Percentiles rank a stretch among this genome's conserved stretches.
Evolutionary conservation across 345 rosid genomes (phyloP).

Genomic region (Raphanus raphanistrum): DNA sequence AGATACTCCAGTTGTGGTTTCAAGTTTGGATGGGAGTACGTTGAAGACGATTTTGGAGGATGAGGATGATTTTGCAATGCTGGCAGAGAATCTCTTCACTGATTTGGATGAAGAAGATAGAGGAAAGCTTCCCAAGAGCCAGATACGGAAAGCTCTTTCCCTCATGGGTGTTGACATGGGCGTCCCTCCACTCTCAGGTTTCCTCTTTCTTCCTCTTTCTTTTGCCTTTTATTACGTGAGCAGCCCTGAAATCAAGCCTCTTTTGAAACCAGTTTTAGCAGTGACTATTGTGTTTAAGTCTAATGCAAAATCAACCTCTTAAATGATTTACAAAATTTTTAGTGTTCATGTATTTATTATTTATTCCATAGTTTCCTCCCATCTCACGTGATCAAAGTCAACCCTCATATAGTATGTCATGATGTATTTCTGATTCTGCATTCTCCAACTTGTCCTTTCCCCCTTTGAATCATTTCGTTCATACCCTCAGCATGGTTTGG

Average conservation of each 20-base stretch:
- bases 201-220: neutral
- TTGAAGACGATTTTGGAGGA: slow-evolving; percentile 65
- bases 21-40: slow-evolving; percentile 68
- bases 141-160: slow-evolving; percentile 59
- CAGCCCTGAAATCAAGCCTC: neutral
- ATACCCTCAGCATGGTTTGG: neutral
- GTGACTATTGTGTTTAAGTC: neutral
- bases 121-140: slow-evolving; percentile 70
- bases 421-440: neutral
- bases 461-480: slow-evolving; percentile 5
- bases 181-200: slow-evolving; percentile 83
- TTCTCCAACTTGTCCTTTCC: neutral
- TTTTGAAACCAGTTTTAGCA: neutral
- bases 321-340: neutral
- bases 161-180: slow-evolving; percentile 91
- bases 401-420: neutral
- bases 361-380: neutral
- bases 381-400: neutral
- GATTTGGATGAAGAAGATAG: slow-evolving; percentile 78
- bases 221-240: neutral
- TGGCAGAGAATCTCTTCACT: slow-evolving; percentile 86
- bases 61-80: slow-evolving; percentile 94
- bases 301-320: neutral
- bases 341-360: neutral
- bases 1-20: slow-evolving; percentile 69